These are phyloP conservation scores for Acer saccharum DNA, from an alignment of 345 rosid genomes.

Conservation along the genomic window DNA sequence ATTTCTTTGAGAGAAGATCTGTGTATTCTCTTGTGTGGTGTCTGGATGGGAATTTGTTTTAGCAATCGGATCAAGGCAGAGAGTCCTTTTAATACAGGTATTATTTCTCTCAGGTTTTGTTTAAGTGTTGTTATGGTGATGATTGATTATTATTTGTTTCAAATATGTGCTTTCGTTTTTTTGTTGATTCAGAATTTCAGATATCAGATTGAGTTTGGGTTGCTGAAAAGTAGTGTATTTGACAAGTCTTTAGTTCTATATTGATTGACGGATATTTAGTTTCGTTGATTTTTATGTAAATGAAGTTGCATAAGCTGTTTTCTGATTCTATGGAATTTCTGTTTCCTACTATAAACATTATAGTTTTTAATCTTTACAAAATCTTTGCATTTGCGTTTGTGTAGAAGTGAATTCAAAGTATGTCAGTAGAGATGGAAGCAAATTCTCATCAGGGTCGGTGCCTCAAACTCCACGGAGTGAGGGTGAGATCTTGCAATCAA, in stretches of 20 bases:
- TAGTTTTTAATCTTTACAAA: neutral
- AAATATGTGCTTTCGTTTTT: neutral
- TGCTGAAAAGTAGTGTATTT: neutral
- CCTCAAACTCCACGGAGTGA: slow-evolving; percentile 79
- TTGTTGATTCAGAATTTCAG: neutral
- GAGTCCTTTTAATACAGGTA: slow-evolving; percentile 68
- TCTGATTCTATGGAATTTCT: neutral
- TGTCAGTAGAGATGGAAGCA: slow-evolving; percentile 62
- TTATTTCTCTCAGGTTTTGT: neutral
- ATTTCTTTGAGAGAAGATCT: slow-evolving; percentile 16
- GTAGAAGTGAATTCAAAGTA: slow-evolving; percentile 66
- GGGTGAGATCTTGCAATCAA: slow-evolving; percentile 80
- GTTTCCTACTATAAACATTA: neutral
- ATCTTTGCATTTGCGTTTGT: neutral
- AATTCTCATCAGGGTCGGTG: slow-evolving; percentile 54
- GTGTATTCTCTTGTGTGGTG: slow-evolving; percentile 18
- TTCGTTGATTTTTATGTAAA: neutral
- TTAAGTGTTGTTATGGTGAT: neutral
- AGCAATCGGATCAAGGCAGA: slow-evolving; percentile 89
- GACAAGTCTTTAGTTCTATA: neutral
- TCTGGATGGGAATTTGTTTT: slow-evolving; percentile 80
- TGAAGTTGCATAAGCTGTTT: neutral
- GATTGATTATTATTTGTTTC: neutral
- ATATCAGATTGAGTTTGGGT: neutral
- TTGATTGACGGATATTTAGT: neutral